phyloP scores from a whole-genome alignment of 495 filamentous ascomycete genomes.

The Lineolata rhizophorae region DNA sequence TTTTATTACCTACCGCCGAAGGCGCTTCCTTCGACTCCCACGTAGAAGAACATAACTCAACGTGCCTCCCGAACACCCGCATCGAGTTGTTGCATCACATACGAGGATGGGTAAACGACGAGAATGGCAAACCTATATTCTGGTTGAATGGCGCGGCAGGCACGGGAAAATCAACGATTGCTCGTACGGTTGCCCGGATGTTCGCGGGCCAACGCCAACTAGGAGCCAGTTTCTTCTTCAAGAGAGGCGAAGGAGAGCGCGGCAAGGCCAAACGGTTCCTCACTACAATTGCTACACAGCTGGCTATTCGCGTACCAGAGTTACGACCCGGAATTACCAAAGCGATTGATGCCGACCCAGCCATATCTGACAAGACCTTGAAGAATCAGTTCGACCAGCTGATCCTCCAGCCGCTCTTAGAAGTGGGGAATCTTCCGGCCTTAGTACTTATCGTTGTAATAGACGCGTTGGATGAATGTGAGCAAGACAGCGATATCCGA shows the following conservation, averaged over 20 bases:
- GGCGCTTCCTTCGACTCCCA: constrained; percentile 8
- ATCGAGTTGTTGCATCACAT: constrained; percentile 7
- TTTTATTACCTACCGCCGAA: constrained; percentile 5
- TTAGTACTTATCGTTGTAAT: constrained; percentile 11
- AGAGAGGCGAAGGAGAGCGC: constrained; percentile 6
- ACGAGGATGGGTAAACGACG: constrained; percentile 6
- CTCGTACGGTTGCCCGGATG: background rate
- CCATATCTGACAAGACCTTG: constrained; percentile 5
- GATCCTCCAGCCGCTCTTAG: constrained; percentile 5
- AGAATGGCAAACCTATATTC: constrained; percentile 5
- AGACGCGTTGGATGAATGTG: constrained; percentile 19
- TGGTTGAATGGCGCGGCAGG: constrained; percentile 3
- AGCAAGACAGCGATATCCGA: constrained; percentile 8
- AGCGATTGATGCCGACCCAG: constrained; percentile 5
- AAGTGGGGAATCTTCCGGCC: background rate
- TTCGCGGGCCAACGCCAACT: constrained; percentile 4
- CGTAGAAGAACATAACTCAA: constrained; percentile 5
- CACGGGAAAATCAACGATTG: constrained; percentile 1
- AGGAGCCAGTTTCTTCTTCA: constrained; percentile 16
- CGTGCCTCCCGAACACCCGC: constrained; percentile 9
- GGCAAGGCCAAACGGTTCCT: constrained; percentile 9
- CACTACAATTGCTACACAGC: constrained; percentile 10
- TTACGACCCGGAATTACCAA: constrained; percentile 1
- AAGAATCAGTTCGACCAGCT: constrained; percentile 6
- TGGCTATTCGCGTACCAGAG: constrained; percentile 3